These are phyloP conservation scores for Pyrenula aspistea DNA, from an alignment of 495 filamentous ascomycete genomes.

Conservation along the genomic window DNA sequence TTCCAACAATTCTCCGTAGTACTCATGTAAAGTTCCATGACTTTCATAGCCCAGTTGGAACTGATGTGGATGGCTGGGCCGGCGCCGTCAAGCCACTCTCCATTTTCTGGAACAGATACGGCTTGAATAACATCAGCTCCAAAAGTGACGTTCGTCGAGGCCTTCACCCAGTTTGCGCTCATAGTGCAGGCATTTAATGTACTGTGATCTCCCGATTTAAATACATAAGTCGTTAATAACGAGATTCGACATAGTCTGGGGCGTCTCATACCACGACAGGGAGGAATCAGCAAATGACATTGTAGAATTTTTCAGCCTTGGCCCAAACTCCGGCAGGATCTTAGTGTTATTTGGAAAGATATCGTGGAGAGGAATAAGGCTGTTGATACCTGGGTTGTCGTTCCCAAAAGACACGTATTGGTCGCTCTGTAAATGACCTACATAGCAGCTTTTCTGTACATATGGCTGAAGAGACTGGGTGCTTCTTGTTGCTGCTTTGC, in stretches of 20 bases:
- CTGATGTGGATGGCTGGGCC: not conserved
- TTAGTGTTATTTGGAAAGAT: not conserved
- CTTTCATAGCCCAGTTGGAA: not conserved
- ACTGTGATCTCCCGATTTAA: not conserved
- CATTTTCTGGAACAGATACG: not conserved
- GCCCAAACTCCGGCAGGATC: not conserved
- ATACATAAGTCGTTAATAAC: not conserved
- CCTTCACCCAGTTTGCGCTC: not conserved
- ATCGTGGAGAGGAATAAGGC: not conserved
- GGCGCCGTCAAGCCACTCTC: not conserved
- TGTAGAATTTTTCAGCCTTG: not conserved
- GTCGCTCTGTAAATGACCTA: not conserved
- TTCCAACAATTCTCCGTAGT: not conserved
- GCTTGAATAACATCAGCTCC: not conserved
- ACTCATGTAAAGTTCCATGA: not conserved
- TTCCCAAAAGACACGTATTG: not conserved
- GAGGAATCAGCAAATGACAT: not conserved
- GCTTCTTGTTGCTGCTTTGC: not conserved
- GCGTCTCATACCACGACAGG: not conserved
- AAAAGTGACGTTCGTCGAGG: not conserved
- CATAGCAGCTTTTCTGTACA: not conserved
- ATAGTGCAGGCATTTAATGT: not conserved
- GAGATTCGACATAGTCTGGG: not conserved
- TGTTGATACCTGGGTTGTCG: not conserved
- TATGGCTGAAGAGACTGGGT: not conserved